Evolutionary conservation across 805 yeast genomes (phyloP), one percentile per base, ranked within the genome.

Genomic region (Blastobotrys americana): DNA sequence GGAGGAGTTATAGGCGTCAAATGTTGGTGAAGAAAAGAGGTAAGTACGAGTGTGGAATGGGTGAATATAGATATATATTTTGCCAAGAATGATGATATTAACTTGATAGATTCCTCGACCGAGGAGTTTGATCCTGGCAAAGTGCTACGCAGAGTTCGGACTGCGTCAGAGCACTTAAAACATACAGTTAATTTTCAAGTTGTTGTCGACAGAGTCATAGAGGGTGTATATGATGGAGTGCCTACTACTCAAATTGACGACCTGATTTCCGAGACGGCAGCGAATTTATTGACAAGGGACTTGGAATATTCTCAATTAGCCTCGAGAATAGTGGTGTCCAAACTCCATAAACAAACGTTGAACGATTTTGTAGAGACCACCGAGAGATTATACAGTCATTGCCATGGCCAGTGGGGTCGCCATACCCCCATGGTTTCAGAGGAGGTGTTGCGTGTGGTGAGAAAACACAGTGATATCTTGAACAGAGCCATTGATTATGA

Each of bases 221-320:
- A 34, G 2, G 97, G 97, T 61, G 94, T 89, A 41, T 88, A 86
- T 60, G 90, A 84, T 58, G 96, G 96, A 58, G 96, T 88, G 44
- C 86, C 87, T 57, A 88, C 96, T 42, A 75, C 80, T 47, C 95
- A 89, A 59, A 64, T 79, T 40, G 82, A 76, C 31, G 59, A 63
- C 48, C 47, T 57, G 45, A 84, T 96, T 39, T 95, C 97, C 28
- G 97, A 90, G 65, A 85, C 95, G 22, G 94, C 96, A 46, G 97
- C 96, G 22, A 83, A 84, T 58, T 82, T 90, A 95, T 84, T 95
- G 44, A 89, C 97, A 13, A 76, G 84, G 50, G 97, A 90, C 63
- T 97, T 97, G 15, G 96, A 90, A 66, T 89, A 90, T 60, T 94
- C 96, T 17, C 76, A 79, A 25, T 70, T 64, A 15, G 68, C 96